phyloP scores from a whole-genome alignment of 805 yeast genomes.

The Candida ovalis region DNA sequence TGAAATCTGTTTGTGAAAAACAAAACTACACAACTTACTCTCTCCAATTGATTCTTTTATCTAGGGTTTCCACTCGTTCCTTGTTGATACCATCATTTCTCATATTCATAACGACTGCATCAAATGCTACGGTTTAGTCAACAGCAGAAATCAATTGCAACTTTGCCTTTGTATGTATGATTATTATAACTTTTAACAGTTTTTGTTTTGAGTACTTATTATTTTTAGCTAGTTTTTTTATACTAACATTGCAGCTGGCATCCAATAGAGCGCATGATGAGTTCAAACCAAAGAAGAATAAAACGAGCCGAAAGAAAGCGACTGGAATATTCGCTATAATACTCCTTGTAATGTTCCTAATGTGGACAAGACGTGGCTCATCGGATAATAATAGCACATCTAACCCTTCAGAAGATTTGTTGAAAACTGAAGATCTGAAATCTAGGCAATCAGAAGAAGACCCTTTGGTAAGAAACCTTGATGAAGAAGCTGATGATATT shows the following conservation, averaged over 20 bases:
- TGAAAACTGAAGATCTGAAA: neutral
- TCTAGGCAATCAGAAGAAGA: neutral
- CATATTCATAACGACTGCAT: neutral
- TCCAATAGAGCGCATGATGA: slow-evolving; percentile 8
- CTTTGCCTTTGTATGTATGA: slow-evolving; percentile 42
- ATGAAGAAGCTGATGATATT: neutral
- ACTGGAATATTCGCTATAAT: slow-evolving; percentile 3
- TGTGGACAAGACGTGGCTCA: slow-evolving; percentile 4
- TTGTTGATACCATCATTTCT: neutral
- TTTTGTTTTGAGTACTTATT: neutral
- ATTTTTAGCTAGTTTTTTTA: neutral
- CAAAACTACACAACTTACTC: no score
- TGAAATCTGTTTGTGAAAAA: no score
- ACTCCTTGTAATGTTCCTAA: slow-evolving; percentile 3
- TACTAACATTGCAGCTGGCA: neutral
- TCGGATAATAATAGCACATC: neutral
- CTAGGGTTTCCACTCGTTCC: neutral
- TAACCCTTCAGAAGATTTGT: neutral
- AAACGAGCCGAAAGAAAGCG: slow-evolving; percentile 3
- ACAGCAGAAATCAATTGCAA: slow-evolving; percentile 39
- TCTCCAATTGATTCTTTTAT: no score
- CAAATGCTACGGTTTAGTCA: slow-evolving; percentile 24
- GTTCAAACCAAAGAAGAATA: slow-evolving; percentile 17
- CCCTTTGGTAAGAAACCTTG: slow-evolving; percentile 1
- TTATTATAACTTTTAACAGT: no score